Evolutionary conservation across 2,329 filamentous ascomycete species (phyloP).

Genomic region (Thyridium curvatum): DNA sequence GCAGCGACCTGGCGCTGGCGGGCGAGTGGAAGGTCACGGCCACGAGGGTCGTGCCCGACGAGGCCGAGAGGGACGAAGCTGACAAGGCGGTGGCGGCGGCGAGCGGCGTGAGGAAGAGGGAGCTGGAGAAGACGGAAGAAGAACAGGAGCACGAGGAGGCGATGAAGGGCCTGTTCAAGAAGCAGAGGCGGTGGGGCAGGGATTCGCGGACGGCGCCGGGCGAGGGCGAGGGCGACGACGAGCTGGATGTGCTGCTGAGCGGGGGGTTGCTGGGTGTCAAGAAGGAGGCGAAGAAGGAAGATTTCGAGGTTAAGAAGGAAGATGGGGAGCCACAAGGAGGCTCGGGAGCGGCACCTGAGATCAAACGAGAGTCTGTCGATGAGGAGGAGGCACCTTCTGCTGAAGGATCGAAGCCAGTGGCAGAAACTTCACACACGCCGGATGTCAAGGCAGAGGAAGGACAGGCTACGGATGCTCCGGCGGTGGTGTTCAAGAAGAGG

Average conservation of each 20-base stretch:
- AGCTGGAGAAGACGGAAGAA: conserved; percentile 49
- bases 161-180: conserved; percentile 54
- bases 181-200: conserved; percentile 47
- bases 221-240: conserved; percentile 40
- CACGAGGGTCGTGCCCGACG: conserved; percentile 47
- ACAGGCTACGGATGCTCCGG: conserved; percentile 18
- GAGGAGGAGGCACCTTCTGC: conserved; percentile 13
- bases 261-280: conserved; percentile 23
- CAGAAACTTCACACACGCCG: conserved; percentile 20
- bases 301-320: conserved; percentile 21
- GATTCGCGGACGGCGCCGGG: conserved; percentile 44
- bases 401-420: conserved; percentile 17
- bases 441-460: conserved; percentile 10
- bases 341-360: too few relatives aligned
- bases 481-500: conserved; percentile 73
- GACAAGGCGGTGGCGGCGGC: conserved; percentile 37
- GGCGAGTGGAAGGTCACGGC: conserved; percentile 79
- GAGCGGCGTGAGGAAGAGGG: conserved; percentile 57
- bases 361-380: conserved; percentile 13
- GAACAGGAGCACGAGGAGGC: conserved; percentile 56
- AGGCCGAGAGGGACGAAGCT: conserved; percentile 24
- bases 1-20: conserved; percentile 76
- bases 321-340: conserved; percentile 1
- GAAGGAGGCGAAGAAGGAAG: conserved; percentile 19
- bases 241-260: conserved; percentile 56